These are phyloP conservation scores for Pyracantha coccinea DNA, from an alignment of 331 rosid species.

Conservation along the genomic window DNA sequence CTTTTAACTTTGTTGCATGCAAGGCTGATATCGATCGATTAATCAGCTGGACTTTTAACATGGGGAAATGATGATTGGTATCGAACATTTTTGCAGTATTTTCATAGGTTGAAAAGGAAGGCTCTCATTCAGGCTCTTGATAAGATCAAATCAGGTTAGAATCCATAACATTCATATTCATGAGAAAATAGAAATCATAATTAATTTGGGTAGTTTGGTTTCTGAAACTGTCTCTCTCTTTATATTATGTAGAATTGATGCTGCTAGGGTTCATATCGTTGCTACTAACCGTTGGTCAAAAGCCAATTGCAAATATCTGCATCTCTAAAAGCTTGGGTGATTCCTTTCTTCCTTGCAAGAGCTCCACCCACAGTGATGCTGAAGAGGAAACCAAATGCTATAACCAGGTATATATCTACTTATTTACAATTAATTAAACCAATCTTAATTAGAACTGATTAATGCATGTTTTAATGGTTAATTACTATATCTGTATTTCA, in stretches of 20 bases:
- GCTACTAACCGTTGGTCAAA: slow-evolving; percentile 37
- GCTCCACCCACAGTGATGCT: not conserved
- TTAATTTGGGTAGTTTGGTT: not conserved
- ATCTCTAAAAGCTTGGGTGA: slow-evolving; percentile 31
- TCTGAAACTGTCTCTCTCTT: not conserved
- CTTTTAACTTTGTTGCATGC: not conserved
- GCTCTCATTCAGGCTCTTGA: slow-evolving; percentile 44
- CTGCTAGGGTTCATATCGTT: slow-evolving; percentile 49
- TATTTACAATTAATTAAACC: not conserved
- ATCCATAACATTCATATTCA: not conserved
- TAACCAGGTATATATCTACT: slow-evolving; percentile 14
- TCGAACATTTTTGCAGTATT: slow-evolving; percentile 20
- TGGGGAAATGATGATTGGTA: no score
- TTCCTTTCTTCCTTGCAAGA: slow-evolving; percentile 41
- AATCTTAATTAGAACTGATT: not conserved
- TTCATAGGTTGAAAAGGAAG: slow-evolving; percentile 29
- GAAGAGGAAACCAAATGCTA: slow-evolving; percentile 42
- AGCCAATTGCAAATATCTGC: slow-evolving; percentile 39
- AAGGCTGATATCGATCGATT: no score
- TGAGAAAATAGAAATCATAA: no score
- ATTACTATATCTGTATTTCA: no score
- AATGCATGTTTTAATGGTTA: not conserved
- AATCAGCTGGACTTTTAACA: no score
- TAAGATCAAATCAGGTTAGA: slow-evolving; percentile 43
- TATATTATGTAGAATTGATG: slow-evolving; percentile 30